Conservation (phyloP, 495 filamentous ascomycete genomes). For the Penicillium angulare region DNA sequence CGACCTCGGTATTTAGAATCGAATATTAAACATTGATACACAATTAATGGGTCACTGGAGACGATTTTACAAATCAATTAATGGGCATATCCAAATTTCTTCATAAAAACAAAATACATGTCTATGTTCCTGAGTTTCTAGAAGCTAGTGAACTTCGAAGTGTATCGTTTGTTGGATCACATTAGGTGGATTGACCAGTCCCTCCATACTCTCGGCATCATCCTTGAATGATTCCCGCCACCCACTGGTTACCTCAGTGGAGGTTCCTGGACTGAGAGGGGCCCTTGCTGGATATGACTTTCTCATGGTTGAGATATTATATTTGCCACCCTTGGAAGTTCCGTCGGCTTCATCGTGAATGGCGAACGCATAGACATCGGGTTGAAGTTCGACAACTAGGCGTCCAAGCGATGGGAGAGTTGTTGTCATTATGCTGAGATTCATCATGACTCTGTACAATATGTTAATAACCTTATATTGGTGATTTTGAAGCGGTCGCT, state of each 20-base stretch:
- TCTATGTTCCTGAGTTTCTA: not conserved
- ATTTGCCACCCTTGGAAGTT: constrained; percentile 6
- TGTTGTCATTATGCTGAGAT: constrained; percentile 28
- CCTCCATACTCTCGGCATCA: constrained; percentile 23
- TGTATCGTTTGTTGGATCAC: constrained; percentile 24
- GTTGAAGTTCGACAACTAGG: constrained; percentile 30
- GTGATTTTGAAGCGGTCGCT: no score
- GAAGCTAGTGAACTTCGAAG: constrained; percentile 17
- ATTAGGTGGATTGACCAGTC: constrained; percentile 18
- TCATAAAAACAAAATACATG: not conserved
- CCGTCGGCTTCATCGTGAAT: constrained; percentile 20
- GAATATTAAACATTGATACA: no score
- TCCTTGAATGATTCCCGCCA: constrained; percentile 17
- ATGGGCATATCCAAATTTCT: not conserved
- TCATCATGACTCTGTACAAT: constrained; percentile 24
- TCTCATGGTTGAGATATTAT: constrained; percentile 15
- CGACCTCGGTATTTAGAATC: no score
- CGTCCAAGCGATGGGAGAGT: constrained; percentile 29
- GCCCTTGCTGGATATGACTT: constrained; percentile 1
- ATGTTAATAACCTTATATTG: no score
- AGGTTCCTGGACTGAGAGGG: constrained; percentile 1
- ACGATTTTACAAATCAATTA: no score
- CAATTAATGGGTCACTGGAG: no score
- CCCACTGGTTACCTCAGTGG: constrained; percentile 12
- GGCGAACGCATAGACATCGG: constrained; percentile 21